Percentiles rank a stretch among this genome's conserved stretches.
Conservation (phyloP, 805 yeast genomes). For the Spencermartinsiella europaea region DNA sequence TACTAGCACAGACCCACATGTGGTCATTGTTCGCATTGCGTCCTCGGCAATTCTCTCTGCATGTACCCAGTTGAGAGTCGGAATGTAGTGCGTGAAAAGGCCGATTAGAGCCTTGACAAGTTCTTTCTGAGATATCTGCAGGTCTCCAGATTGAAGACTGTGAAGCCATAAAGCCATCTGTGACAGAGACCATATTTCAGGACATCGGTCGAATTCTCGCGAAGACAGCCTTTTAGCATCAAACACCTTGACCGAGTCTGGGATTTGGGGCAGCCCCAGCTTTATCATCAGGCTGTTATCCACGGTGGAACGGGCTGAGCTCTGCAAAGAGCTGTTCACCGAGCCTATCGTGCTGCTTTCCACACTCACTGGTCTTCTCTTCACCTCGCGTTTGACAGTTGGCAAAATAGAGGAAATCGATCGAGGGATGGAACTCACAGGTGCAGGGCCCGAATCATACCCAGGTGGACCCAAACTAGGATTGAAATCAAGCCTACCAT, state of each 20-base stretch:
- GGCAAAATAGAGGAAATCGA: background rate
- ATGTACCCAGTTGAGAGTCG: constrained; percentile 27
- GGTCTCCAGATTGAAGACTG: constrained; percentile 1
- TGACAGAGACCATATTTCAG: constrained; percentile 18
- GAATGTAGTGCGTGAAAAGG: constrained; percentile 23
- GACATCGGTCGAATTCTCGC: constrained; percentile 18
- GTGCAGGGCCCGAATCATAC: background rate
- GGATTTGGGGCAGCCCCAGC: constrained; percentile 22
- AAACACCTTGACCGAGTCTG: constrained; percentile 15
- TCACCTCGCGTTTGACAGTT: background rate
- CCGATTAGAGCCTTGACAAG: constrained; percentile 20
- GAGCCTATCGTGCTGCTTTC: background rate
- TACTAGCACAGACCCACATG: constrained; percentile 21
- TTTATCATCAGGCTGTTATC: constrained; percentile 18
- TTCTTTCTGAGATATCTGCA: constrained; percentile 15
- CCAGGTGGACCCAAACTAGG: no score
- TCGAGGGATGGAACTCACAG: background rate
- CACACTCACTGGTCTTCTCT: background rate
- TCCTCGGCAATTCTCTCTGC: constrained; percentile 29
- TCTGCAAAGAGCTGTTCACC: constrained; percentile 9
- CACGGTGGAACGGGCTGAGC: constrained; percentile 15
- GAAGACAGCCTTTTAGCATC: constrained; percentile 19
- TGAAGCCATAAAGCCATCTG: constrained; percentile 18
- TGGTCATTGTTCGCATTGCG: constrained; percentile 23
- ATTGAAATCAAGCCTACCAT: no score